phyloP scores from a whole-genome alignment of 2,329 filamentous ascomycete genomes.

The Beauveria rudraprayagi region DNA sequence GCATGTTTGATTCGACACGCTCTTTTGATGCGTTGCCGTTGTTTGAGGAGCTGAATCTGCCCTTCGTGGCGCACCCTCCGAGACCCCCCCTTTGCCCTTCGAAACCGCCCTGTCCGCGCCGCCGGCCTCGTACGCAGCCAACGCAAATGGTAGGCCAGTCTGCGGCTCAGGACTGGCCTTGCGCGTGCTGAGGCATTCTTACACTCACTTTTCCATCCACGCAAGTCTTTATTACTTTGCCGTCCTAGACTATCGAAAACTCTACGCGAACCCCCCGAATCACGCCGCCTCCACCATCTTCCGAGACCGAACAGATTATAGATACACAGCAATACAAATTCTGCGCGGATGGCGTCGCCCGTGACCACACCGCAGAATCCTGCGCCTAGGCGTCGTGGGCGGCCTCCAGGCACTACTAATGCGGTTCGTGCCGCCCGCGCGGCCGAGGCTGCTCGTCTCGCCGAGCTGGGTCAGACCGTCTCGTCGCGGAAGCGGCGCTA shows the following conservation, averaged over 20 bases:
- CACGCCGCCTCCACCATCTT: neutral
- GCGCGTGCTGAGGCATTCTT: neutral
- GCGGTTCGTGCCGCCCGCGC: constrained; percentile 32
- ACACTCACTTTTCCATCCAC: neutral
- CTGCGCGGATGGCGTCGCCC: constrained; percentile 19
- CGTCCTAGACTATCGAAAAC: neutral
- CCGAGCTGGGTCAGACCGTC: constrained; percentile 42
- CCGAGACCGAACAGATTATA: neutral
- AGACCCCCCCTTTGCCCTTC: neutral
- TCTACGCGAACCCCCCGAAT: neutral
- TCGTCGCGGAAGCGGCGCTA: constrained; percentile 68
- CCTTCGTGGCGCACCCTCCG: neutral
- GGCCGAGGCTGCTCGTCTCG: constrained; percentile 27
- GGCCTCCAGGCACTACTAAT: constrained; percentile 37
- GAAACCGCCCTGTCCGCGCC: neutral
- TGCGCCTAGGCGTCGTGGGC: constrained; percentile 38
- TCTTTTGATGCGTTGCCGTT: constrained; percentile 3
- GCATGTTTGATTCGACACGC: neutral
- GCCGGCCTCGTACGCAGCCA: neutral
- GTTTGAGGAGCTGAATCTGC: neutral
- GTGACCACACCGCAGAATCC: constrained; percentile 30
- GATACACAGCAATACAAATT: neutral
- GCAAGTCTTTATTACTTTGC: too few species aligned
- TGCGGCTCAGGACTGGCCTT: neutral
- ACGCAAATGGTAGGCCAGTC: constrained; percentile 1